A percentile compares a stretch with the other conserved stretches of the same genome.
Conservation (phyloP, 805 yeast genomes). For the Metschnikowia matae region DNA sequence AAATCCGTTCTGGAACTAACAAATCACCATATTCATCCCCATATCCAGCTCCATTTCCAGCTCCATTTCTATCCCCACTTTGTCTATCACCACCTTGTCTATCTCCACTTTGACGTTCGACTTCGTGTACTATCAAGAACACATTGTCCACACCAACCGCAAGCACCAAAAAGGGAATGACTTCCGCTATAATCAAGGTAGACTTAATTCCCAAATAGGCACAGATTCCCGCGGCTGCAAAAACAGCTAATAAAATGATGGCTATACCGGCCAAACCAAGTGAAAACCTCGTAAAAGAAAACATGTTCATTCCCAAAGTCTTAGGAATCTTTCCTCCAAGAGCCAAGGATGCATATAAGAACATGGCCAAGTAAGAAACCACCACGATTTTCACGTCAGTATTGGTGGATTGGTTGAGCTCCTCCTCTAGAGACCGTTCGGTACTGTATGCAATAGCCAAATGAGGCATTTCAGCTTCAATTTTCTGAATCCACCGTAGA, state of each 20-base stretch:
- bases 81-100: slow-evolving; percentile 19
- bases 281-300: slow-evolving; percentile 58
- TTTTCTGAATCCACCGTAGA: slow-evolving; percentile 47
- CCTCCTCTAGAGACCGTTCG: slow-evolving; percentile 80
- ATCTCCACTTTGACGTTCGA: slow-evolving; percentile 52
- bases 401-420: slow-evolving; percentile 74
- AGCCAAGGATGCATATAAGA: slow-evolving; percentile 79
- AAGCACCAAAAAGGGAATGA: slow-evolving; percentile 84
- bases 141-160: slow-evolving; percentile 98
- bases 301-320: slow-evolving; percentile 22
- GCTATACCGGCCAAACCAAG: slow-evolving; percentile 82
- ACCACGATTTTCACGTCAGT: slow-evolving; percentile 70
- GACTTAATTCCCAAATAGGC: slow-evolving; percentile 75
- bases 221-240: slow-evolving; percentile 79
- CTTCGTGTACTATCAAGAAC: slow-evolving; percentile 78
- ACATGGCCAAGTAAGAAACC: slow-evolving; percentile 80
- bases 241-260: slow-evolving; percentile 76
- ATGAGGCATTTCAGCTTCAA: slow-evolving; percentile 51
- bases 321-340: slow-evolving; percentile 59
- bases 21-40: too few relatives aligned
- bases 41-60: too few relatives aligned
- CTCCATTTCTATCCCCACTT: too few relatives aligned
- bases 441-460: slow-evolving; percentile 71
- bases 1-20: slow-evolving; percentile 27
- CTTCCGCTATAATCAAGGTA: slow-evolving; percentile 92